Conservation (phyloP, 371 early-diverging fungal genomes). For the Mortierella sp. region DNA sequence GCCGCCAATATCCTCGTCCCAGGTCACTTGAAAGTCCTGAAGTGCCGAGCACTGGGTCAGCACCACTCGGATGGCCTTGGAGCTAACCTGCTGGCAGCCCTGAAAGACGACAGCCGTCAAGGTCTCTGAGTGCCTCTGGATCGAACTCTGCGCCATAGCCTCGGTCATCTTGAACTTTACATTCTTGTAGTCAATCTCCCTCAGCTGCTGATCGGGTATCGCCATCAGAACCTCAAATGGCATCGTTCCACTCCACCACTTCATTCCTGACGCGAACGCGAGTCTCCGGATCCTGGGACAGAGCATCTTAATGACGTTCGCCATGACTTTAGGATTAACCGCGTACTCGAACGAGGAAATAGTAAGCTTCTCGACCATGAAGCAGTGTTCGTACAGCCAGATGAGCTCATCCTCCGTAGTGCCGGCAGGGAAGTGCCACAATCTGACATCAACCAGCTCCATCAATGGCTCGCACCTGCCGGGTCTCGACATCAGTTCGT, state of each 20-base stretch:
- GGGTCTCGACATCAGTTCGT: constrained; percentile 6
- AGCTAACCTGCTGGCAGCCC: not conserved
- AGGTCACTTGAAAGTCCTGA: not conserved
- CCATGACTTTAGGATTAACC: not conserved
- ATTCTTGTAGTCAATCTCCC: not conserved
- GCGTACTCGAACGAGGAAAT: not conserved
- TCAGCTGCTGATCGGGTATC: not conserved
- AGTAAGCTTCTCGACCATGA: not conserved
- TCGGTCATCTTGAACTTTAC: not conserved
- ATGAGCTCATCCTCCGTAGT: not conserved
- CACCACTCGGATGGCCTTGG: not conserved
- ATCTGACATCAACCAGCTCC: not conserved
- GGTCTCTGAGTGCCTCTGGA: not conserved
- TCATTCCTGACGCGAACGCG: not conserved
- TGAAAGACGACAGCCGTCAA: not conserved
- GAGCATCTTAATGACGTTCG: not conserved
- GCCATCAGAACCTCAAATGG: not conserved
- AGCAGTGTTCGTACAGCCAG: not conserved
- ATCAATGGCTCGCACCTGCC: not conserved
- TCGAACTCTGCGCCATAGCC: not conserved
- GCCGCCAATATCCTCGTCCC: not conserved
- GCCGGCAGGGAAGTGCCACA: not conserved
- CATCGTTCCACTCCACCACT: not conserved
- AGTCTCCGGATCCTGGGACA: not conserved
- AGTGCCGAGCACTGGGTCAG: not conserved